These are phyloP conservation scores for Aureobasidium sp. DNA, from an alignment of 2,329 filamentous ascomycete species.

Conservation along the genomic window DNA sequence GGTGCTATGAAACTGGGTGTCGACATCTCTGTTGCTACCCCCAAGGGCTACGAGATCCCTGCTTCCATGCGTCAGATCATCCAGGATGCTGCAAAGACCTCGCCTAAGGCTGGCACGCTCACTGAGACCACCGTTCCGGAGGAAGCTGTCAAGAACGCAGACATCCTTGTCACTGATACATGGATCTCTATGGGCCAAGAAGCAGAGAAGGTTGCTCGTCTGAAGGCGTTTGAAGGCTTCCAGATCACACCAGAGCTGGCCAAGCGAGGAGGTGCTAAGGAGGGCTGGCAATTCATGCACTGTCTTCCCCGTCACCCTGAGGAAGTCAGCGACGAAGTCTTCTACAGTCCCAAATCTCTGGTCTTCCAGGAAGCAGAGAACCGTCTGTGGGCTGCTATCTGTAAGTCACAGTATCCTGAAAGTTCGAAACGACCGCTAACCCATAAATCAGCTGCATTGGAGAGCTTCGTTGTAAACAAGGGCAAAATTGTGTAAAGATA, in stretches of 20 bases:
- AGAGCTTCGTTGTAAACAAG: constrained; percentile 88
- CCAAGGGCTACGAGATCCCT: constrained; percentile 76
- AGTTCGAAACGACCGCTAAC: constrained; percentile 11
- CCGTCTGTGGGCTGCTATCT: constrained; percentile 79
- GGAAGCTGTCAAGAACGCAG: constrained; percentile 74
- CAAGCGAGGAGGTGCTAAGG: constrained; percentile 73
- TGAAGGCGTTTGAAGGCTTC: constrained; percentile 80
- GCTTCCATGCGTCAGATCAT: constrained; percentile 66
- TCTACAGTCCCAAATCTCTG: constrained; percentile 75
- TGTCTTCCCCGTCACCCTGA: constrained; percentile 87
- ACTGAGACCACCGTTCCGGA: constrained; percentile 71
- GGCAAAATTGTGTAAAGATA: constrained; percentile 52
- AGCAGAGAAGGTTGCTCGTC: constrained; percentile 64
- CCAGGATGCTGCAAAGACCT: constrained; percentile 48
- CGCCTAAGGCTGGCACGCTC: constrained; percentile 56
- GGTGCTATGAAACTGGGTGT: constrained; percentile 81
- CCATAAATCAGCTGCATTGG: constrained; percentile 54
- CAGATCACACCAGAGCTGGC: constrained; percentile 86
- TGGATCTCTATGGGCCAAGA: constrained; percentile 99
- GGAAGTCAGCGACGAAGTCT: constrained; percentile 90
- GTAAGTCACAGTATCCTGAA: constrained; percentile 37
- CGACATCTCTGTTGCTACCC: constrained; percentile 78
- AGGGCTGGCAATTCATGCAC: constrained; percentile 97
- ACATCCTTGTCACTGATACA: constrained; percentile 91
- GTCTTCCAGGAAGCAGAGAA: constrained; percentile 96